Base-by-base conservation (phyloP, 176 grass and related monocot genomes). In the Saccharum spontaneum region DNA sequence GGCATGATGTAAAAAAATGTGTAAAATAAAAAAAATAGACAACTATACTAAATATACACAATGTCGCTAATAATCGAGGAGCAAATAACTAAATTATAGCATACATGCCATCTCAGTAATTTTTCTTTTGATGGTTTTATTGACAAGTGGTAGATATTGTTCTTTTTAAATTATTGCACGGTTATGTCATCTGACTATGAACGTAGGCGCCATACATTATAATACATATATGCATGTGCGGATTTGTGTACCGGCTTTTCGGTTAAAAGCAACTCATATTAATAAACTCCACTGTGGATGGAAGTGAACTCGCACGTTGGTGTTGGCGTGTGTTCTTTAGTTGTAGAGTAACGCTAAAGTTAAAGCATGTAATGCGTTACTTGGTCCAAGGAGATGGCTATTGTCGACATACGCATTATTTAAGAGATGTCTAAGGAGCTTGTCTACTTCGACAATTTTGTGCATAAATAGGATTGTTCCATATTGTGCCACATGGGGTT, bases 221-320 rank as follows among this genome's bases (percentile, higher is more conserved):
- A 48, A 48, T 48, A 48, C 4, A 48, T 48, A 15, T 48, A 15
- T 0, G 0, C 5, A 5, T 0, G 16, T 11, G 8, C 17, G 8
- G 14, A 67, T 17, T 39, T 13, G 0, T 8, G 3, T 40, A 77
- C 15, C 0, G 0, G 2, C 0, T 37, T n/a, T 20, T 3, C 0
- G 2, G 11, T 1, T 22, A 76, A 62, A 62, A 23, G 8, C 0
- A 20, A 20, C 8, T 31, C 0, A 18, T 52, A 59, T 60, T 23
- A 38, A 59, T 59, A 17, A 57, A 60, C 54, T 41, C 52, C 2
- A 39, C 5, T 8, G 8, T 15, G 17, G 10, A 55, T 55, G 28
- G 33, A 55, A 49, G 3, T 13, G 8, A 34, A 59, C 30, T 57
- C 9, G 4, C 9, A 75, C 0, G 18, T 55, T 36, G 3, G 8